These are phyloP conservation scores for Leishmania gerbilli DNA, from an alignment of 208 protist genomes.

Conservation along the genomic window DNA sequence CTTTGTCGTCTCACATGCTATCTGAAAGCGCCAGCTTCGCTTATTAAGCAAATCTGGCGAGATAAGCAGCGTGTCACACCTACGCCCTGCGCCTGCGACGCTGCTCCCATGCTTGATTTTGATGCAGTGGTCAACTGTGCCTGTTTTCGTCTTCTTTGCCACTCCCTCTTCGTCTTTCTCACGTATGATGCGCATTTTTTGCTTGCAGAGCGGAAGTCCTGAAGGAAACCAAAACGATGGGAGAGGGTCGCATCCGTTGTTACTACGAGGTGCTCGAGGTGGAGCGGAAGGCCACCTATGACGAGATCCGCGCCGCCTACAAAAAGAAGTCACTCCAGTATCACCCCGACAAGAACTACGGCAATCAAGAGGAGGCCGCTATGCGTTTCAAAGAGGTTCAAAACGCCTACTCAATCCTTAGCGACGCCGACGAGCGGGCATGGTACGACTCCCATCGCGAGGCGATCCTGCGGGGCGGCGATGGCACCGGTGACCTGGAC, in stretches of 20 bases:
- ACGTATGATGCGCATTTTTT: background rate
- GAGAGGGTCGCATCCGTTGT: conserved; percentile 58
- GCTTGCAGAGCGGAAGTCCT: background rate
- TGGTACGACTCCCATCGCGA: conserved; percentile 93
- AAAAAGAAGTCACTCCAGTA: conserved; percentile 85
- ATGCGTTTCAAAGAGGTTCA: conserved; percentile 87
- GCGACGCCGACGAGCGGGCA: conserved; percentile 80
- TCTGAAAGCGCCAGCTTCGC: background rate
- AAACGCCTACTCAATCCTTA: conserved; percentile 90
- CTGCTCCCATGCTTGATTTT: background rate
- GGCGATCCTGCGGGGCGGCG: conserved; percentile 71
- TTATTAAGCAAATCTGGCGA: background rate
- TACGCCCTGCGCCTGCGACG: background rate
- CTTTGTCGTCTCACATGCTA: background rate
- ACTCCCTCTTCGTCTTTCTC: background rate
- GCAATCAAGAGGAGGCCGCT: conserved; percentile 73
- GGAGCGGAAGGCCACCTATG: conserved; percentile 69
- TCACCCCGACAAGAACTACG: conserved; percentile 92
- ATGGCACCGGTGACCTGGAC: conserved; percentile 53
- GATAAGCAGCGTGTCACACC: background rate
- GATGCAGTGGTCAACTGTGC: background rate
- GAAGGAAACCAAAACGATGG: conserved; percentile 20
- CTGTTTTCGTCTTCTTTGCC: background rate
- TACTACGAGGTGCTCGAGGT: conserved; percentile 91
- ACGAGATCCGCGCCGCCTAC: conserved; percentile 88